Base-by-base conservation (phyloP, 106 monocot species). In the Chionographis japonica region DNA sequence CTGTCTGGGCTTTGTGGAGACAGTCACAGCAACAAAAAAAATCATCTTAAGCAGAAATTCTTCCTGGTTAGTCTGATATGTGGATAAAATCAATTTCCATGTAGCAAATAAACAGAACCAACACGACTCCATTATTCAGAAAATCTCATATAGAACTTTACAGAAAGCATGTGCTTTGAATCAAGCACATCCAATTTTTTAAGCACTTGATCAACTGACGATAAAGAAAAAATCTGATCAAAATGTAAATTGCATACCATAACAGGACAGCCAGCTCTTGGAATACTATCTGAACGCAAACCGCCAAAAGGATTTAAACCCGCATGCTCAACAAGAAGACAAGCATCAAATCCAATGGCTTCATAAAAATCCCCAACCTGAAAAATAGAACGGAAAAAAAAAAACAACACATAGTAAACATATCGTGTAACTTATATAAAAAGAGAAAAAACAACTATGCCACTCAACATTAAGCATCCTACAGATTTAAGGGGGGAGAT, bases 321-420 rank as follows among this genome's bases (percentile, higher is more conserved):
- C 72, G 98, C 98, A 83, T 98, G 65, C 67, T 98, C 98, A 64
- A 98, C 98, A 69, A 98, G 89, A 81, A 98, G 54, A 75, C 98
- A 98, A 42, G 98, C 98, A 90, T 98, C 98, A 87, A 98, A 90
- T 58, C 98, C 98, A 75, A 98, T 60, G 19, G 90, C 98, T 72
- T 98, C 98, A 71, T 98, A 98, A 65, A 98, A 98, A n/a, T 98
- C 98, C 2, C 98, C 98, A 77, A 98, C 93, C 98, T 98, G 66
- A 58, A 68, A 70, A 27, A 27, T 27, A 27, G 27, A 27, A 27
- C 27, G 27, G 27, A 27, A 27, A 27, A 27, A 27, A 27, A 27
- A 27, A 43, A 14, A 10, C 60, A 70, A 72, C 38, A 39, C 14
- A 52, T 19, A 10, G 55, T n/a, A 14, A 50, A 20, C 8, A 7